These are phyloP conservation scores for Clarireedia paspali DNA, from an alignment of 2,329 filamentous ascomycete species.

Conservation along the genomic window DNA sequence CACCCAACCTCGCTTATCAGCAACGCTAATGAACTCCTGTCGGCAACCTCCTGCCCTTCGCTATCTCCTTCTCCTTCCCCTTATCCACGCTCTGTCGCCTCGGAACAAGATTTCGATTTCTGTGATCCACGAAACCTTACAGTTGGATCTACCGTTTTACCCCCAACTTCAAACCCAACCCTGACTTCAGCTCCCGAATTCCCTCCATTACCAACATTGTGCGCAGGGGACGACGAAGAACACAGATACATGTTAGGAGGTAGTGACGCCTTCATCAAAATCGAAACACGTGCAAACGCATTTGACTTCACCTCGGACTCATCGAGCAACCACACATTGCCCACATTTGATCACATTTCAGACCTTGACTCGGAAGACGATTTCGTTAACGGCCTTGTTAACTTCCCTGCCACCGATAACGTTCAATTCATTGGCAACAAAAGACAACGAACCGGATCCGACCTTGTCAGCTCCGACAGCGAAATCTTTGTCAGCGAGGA, in stretches of 20 bases:
- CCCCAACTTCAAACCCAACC: constrained; percentile 23
- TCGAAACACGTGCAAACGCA: constrained; percentile 42
- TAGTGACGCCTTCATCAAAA: constrained; percentile 5
- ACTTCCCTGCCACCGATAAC: constrained; percentile 54
- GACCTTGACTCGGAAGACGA: constrained; percentile 90
- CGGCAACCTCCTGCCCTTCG: constrained; percentile 68
- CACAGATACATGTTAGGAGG: constrained; percentile 39
- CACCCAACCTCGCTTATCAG: constrained; percentile 58
- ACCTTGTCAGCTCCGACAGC: constrained; percentile 60
- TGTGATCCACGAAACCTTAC: constrained; percentile 89
- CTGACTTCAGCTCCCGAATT: constrained; percentile 51
- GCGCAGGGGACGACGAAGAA: constrained; percentile 56
- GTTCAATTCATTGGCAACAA: constrained; percentile 55
- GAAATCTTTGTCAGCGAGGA: constrained; percentile 70
- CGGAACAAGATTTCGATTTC: constrained; percentile 68
- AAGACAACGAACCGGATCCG: constrained; percentile 62
- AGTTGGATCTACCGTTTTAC: constrained; percentile 45
- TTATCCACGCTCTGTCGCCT: constrained; percentile 59
- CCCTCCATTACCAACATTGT: constrained; percentile 53
- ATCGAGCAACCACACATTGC: constrained; percentile 50
- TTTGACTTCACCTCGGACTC: constrained; percentile 34
- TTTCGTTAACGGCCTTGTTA: constrained; percentile 66
- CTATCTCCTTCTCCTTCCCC: constrained; percentile 82
- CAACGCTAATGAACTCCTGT: constrained; percentile 62
- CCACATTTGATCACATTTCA: constrained; percentile 76